Percentiles rank a stretch among this genome's conserved stretches.
phyloP scores from a whole-genome alignment of 352 stramenopile species.

The Pilasporangium apinafurcum region DNA sequence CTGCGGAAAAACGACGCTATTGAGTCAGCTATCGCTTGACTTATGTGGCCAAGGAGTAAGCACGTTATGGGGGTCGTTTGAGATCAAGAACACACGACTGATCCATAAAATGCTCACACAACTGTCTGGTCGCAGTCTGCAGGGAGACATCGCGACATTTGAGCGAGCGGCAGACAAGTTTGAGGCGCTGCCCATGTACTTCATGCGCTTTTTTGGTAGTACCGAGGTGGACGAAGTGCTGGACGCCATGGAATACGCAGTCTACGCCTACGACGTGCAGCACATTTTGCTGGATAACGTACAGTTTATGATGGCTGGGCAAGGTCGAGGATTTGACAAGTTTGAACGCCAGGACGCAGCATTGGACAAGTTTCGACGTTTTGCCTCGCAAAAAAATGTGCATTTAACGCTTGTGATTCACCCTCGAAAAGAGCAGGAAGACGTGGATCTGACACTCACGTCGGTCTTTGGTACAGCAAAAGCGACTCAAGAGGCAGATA shows the following conservation, averaged over 20 bases:
- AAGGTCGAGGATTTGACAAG: slow-evolving; percentile 83
- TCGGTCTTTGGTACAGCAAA: slow-evolving; percentile 99
- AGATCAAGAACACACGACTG: slow-evolving; percentile 98
- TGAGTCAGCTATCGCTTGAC: slow-evolving; percentile 89
- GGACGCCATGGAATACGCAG: slow-evolving; percentile 98
- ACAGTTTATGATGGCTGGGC: slow-evolving; percentile 98
- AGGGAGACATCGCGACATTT: slow-evolving; percentile 71
- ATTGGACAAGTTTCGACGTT: slow-evolving; percentile 95
- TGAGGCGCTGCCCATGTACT: slow-evolving; percentile 95
- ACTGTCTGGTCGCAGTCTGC: slow-evolving; percentile 65
- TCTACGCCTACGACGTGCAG: slow-evolving; percentile 97
- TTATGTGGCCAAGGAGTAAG: slow-evolving; percentile 94
- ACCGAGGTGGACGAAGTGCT: slow-evolving; percentile 94
- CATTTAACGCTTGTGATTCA: slow-evolving; percentile 99
- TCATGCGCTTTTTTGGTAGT: slow-evolving; percentile 98
- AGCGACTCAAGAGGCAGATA: slow-evolving; percentile 99
- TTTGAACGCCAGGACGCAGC: slow-evolving; percentile 91
- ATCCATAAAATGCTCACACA: slow-evolving; percentile 98
- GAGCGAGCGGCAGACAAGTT: slow-evolving; percentile 86
- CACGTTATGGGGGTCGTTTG: slow-evolving; percentile 98
- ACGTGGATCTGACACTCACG: slow-evolving; percentile 87
- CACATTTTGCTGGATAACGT: slow-evolving; percentile 99
- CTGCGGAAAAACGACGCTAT: slow-evolving; percentile 92
- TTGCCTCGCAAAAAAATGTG: slow-evolving; percentile 97
- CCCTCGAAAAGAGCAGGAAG: slow-evolving; percentile 97